Evolutionary conservation across 2,329 filamentous ascomycete genomes (phyloP).

Genomic region (Talaromyces sp.): DNA sequence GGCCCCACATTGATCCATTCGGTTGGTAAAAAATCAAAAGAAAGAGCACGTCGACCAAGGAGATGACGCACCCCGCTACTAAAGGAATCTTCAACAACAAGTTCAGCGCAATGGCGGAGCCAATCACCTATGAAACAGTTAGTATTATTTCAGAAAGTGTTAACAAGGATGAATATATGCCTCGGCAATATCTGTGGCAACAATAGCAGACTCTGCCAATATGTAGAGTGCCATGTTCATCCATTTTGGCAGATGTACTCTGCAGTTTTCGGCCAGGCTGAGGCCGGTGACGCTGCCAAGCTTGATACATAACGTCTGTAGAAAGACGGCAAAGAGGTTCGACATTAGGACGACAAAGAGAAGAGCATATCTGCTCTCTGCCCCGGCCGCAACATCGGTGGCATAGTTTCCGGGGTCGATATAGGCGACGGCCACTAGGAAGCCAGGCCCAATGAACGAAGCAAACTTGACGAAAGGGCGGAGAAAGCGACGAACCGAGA

Average conservation of each 20-base stretch:
- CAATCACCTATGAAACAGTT: conserved; percentile 44
- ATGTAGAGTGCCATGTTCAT: conserved; percentile 59
- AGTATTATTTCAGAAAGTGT: not conserved
- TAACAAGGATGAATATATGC: conserved; percentile 29
- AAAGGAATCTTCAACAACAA: conserved; percentile 51
- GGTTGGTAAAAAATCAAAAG: conserved; percentile 54
- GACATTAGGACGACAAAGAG: conserved; percentile 46
- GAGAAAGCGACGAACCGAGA: conserved; percentile 17
- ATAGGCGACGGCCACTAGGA: conserved; percentile 46
- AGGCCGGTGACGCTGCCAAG: conserved; percentile 65
- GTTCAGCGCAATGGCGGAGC: conserved; percentile 54
- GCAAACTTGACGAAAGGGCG: conserved; percentile 36
- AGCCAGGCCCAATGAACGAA: conserved; percentile 45
- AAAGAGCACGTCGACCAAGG: conserved; percentile 52
- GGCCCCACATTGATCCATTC: conserved; percentile 46
- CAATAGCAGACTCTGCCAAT: conserved; percentile 63
- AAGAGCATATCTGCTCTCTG: conserved; percentile 39
- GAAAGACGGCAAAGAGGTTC: conserved; percentile 45
- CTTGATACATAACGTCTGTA: conserved; percentile 52
- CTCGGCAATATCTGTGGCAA: conserved; percentile 68
- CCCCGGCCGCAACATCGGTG: conserved; percentile 47
- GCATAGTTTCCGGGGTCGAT: conserved; percentile 50
- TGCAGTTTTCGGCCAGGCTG: conserved; percentile 63
- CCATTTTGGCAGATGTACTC: conserved; percentile 62
- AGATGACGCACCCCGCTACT: conserved; percentile 54